Evolutionary conservation across 805 yeast genomes (phyloP).

Genomic region (Wickerhamomyces sydowiorum): DNA sequence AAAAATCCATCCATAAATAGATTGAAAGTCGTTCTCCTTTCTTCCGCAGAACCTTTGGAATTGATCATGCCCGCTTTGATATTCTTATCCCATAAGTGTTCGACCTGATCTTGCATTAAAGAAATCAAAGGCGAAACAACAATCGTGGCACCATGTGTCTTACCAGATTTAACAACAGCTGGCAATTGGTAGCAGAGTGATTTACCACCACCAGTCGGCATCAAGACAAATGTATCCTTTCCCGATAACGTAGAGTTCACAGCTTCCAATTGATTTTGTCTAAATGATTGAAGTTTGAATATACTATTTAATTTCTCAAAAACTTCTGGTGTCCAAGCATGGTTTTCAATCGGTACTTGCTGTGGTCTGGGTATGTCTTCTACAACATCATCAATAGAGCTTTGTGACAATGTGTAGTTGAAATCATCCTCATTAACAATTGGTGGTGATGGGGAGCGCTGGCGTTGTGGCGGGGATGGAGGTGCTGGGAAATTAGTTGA

Average conservation of each 20-base stretch:
- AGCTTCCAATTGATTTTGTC: slow-evolving; percentile 85
- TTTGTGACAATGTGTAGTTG: slow-evolving; percentile 13
- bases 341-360: slow-evolving; percentile 6
- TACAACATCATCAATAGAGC: slow-evolving; percentile 20
- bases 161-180: slow-evolving; percentile 73
- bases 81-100: slow-evolving; percentile 59
- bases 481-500: neutral
- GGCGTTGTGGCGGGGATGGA: slow-evolving; percentile 2
- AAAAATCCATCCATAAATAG: slow-evolving; percentile 60
- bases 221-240: slow-evolving; percentile 84
- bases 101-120: slow-evolving; percentile 95
- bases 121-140: slow-evolving; percentile 94
- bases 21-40: slow-evolving; percentile 56
- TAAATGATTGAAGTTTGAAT: slow-evolving; percentile 62
- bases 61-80: slow-evolving; percentile 86
- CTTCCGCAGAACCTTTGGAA: slow-evolving; percentile 63
- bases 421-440: neutral
- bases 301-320: slow-evolving; percentile 45
- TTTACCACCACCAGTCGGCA: slow-evolving; percentile 99
- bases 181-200: slow-evolving; percentile 95
- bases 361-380: slow-evolving; percentile 9
- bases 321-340: slow-evolving; percentile 67
- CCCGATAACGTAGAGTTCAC: slow-evolving; percentile 72
- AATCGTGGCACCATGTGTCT: slow-evolving; percentile 76
- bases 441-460: neutral